A percentile compares a stretch with the other conserved stretches of the same genome.
Evolutionary conservation across 2,329 filamentous ascomycete species (phyloP).

Genomic region (Colletotrichum siamense): DNA sequence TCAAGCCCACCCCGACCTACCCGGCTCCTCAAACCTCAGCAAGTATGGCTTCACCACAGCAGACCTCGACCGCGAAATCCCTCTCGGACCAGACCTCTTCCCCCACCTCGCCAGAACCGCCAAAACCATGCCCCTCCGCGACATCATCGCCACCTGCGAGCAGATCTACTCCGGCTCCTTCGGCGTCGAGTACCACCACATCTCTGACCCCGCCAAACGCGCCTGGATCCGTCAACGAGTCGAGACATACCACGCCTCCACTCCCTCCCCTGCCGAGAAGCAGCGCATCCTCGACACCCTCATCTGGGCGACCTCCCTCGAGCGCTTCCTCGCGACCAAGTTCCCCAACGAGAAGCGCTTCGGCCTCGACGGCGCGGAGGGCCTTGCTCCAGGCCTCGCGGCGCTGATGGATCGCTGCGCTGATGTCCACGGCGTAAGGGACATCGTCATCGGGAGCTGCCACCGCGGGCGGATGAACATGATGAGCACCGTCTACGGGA

Average conservation of each 20-base stretch:
- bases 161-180: conserved; percentile 95
- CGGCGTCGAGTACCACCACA: conserved; percentile 97
- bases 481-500: conserved; percentile 95
- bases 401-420: conserved; percentile 97
- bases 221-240: conserved; percentile 96
- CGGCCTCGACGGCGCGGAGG: conserved; percentile 96
- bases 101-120: conserved; percentile 87
- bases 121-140: conserved; percentile 93
- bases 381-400: conserved; percentile 97
- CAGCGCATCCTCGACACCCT: conserved; percentile 93
- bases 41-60: conserved; percentile 95
- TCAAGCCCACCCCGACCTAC: conserved; percentile 75
- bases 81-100: conserved; percentile 90
- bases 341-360: conserved; percentile 99
- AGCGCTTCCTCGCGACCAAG: conserved; percentile 92
- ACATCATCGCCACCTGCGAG: conserved; percentile 93
- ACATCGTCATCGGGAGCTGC: conserved; percentile 99
- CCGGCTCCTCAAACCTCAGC: conserved; percentile 88
- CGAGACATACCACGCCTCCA: conserved; percentile 91
- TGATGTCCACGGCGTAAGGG: conserved; percentile 90
- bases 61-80: conserved; percentile 90
- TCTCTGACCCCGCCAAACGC: conserved; percentile 93
- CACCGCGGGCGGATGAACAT: conserved; percentile 98
- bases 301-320: conserved; percentile 98
- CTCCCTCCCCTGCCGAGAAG: conserved; percentile 97